phyloP scores from a whole-genome alignment of 2,329 filamentous ascomycete genomes.

The Fusarium foetens region DNA sequence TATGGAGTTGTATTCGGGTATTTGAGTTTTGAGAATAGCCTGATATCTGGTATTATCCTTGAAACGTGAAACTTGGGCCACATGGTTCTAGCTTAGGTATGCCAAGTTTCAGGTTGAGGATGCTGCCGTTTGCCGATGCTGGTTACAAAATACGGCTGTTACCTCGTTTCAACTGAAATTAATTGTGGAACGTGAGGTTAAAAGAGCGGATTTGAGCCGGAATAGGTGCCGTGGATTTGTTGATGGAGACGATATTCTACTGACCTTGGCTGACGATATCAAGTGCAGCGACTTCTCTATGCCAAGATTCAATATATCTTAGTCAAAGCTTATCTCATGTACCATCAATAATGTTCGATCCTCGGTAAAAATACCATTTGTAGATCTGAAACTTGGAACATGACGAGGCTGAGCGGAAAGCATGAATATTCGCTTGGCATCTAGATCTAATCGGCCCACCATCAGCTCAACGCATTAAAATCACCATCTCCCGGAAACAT shows the following conservation, averaged over 20 bases:
- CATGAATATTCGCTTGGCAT: conserved; percentile 11
- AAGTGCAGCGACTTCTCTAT: neutral
- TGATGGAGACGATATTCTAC: neutral
- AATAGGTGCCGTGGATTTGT: neutral
- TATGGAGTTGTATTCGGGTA: neutral
- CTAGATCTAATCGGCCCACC: conserved; percentile 1
- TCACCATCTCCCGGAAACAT: conserved; percentile 15
- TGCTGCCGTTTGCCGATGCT: neutral
- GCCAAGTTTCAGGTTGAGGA: conserved; percentile 7
- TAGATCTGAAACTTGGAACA: neutral
- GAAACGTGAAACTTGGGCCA: conserved; percentile 10
- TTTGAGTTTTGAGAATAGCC: conserved; percentile 8
- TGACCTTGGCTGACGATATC: neutral
- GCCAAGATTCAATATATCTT: neutral
- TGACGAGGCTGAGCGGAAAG: neutral
- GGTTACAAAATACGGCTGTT: neutral
- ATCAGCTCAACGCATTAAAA: conserved; percentile 8
- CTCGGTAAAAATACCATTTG: neutral
- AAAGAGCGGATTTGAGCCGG: neutral
- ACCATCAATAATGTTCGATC: neutral
- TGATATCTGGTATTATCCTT: conserved; percentile 1
- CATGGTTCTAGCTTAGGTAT: neutral
- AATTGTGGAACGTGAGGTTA: neutral
- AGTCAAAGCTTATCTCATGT: neutral
- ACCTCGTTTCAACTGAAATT: conserved; percentile 17